These are phyloP conservation scores for Heliamphora pulchella DNA, from an alignment of 179 eudicot genomes.

Conservation along the genomic window DNA sequence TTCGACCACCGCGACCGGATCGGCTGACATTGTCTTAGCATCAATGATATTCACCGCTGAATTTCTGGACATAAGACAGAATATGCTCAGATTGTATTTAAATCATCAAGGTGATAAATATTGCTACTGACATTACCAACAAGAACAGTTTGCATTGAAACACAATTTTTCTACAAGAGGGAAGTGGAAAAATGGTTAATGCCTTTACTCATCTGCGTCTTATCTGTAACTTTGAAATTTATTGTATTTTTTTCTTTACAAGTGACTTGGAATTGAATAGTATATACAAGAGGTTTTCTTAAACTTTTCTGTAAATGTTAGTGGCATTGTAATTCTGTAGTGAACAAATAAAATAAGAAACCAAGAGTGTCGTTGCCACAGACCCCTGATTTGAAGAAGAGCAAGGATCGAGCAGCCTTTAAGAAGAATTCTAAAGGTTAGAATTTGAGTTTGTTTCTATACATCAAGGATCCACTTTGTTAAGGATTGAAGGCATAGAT, in stretches of 20 bases:
- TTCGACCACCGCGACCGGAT: slow-evolving; percentile 84
- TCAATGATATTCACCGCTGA: slow-evolving; percentile 75
- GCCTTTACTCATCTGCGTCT: no score
- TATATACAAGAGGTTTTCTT: background rate
- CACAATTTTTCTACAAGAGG: background rate
- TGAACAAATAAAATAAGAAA: background rate
- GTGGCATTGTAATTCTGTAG: background rate
- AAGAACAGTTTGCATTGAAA: background rate
- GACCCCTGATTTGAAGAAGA: background rate
- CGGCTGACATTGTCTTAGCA: slow-evolving; percentile 91
- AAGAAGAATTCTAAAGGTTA: background rate
- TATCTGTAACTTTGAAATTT: no score
- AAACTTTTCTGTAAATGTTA: background rate
- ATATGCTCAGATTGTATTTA: background rate
- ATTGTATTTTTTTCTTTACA: no score
- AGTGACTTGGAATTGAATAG: background rate
- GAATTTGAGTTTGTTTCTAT: background rate
- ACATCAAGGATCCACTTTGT: background rate
- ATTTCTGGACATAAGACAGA: slow-evolving; percentile 43
- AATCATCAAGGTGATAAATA: background rate
- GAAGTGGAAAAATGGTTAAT: background rate
- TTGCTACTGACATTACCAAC: background rate
- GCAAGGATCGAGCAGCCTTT: background rate
- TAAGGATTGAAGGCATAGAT: background rate
- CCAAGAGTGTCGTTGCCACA: background rate